phyloP scores from a whole-genome alignment of 192 early-diverging fungal genomes.

The Lunasporangiospora selenospora region DNA sequence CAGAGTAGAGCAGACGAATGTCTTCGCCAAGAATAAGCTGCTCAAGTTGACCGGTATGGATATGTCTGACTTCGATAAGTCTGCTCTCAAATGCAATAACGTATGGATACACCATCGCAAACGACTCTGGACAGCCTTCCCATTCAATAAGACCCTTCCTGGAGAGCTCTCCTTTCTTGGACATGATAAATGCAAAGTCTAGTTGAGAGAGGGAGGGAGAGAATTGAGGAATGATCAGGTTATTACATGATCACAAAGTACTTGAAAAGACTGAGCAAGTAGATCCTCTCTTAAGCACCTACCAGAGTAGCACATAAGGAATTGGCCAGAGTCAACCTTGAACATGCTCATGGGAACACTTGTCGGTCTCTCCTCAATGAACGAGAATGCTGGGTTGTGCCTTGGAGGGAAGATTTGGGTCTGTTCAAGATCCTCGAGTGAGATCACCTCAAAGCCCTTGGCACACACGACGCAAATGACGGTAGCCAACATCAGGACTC shows the following conservation, averaged over 20 bases:
- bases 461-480: conserved; percentile 82
- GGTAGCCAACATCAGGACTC: conserved; percentile 78
- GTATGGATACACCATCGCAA: conserved; percentile 79
- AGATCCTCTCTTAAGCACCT: conserved; percentile 8
- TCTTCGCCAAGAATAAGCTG: no score
- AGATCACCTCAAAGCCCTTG: conserved; percentile 90
- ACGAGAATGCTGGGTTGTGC: conserved; percentile 71
- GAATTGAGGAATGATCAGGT: neutral
- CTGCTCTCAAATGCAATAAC: conserved; percentile 83
- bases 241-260: neutral
- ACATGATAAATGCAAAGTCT: conserved; percentile 90
- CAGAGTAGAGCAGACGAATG: no score
- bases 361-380: conserved; percentile 73
- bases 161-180: conserved; percentile 70
- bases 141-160: conserved; percentile 82
- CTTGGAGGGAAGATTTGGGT: conserved; percentile 86
- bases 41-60: no score
- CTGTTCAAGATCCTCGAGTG: conserved; percentile 74
- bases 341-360: conserved; percentile 80
- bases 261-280: neutral
- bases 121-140: conserved; percentile 80
- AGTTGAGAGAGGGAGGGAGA: conserved; percentile 9
- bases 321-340: conserved; percentile 73
- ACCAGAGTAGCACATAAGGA: conserved; percentile 89
- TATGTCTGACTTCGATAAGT: conserved; percentile 85